These are phyloP conservation scores for Fusarium sp. DNA, from an alignment of 2,329 filamentous ascomycete species.

Conservation along the genomic window DNA sequence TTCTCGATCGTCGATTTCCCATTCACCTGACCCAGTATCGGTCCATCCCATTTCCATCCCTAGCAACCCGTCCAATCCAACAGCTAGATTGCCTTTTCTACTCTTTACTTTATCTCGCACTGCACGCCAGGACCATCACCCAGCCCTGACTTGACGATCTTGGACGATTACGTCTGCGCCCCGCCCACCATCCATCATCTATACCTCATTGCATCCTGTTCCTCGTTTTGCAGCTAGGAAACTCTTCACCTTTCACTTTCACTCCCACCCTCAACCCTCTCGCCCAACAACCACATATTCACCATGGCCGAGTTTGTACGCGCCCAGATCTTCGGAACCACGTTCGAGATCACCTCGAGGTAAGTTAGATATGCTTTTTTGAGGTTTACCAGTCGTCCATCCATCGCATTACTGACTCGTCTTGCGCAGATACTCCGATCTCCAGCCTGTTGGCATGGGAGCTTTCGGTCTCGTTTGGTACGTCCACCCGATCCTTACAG, in stretches of 20 bases:
- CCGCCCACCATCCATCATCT: slow-evolving; percentile 30
- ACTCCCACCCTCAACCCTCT: slow-evolving; percentile 8
- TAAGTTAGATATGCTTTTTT: slow-evolving; percentile 54
- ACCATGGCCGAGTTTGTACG: slow-evolving; percentile 99
- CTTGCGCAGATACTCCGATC: slow-evolving; percentile 84
- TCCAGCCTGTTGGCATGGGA: slow-evolving; percentile 99
- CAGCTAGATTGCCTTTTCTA: slow-evolving; percentile 26
- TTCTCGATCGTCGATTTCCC: slow-evolving; percentile 41
- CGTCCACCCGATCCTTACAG: slow-evolving; percentile 44
- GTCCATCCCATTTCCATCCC: slow-evolving; percentile 39
- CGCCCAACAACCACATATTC: slow-evolving; percentile 46
- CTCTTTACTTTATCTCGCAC: slow-evolving; percentile 34
- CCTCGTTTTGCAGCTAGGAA: slow-evolving; percentile 30
- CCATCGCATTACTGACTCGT: slow-evolving; percentile 25
- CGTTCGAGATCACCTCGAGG: slow-evolving; percentile 99
- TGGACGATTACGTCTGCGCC: slow-evolving; percentile 34
- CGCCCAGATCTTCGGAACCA: slow-evolving; percentile 99
- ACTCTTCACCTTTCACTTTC: slow-evolving; percentile 17
- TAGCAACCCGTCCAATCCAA: slow-evolving; percentile 31
- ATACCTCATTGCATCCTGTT: slow-evolving; percentile 24
- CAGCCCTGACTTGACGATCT: slow-evolving; percentile 21
- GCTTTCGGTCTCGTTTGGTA: slow-evolving; percentile 99
- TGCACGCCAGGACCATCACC: slow-evolving; percentile 21
- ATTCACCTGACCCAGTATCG: slow-evolving; percentile 42
- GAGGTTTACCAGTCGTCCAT: neutral